Evolutionary conservation across 2,329 filamentous ascomycete genomes (phyloP).

Genomic region (Stachybotrys chartarum): DNA sequence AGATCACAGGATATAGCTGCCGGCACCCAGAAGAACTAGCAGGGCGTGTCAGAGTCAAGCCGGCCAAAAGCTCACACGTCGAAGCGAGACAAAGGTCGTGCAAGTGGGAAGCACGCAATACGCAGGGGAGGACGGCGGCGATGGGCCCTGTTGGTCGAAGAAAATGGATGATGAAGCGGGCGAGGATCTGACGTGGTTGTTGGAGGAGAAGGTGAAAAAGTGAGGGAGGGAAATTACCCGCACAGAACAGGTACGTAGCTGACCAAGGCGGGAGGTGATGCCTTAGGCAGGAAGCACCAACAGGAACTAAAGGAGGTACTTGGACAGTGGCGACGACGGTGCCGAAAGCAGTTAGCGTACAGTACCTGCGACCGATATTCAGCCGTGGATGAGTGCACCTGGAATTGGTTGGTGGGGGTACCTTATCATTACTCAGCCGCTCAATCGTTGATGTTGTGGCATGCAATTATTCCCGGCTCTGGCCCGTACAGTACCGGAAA

Average conservation of each 20-base stretch:
- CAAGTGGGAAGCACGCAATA: not conserved
- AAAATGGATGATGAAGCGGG: not conserved
- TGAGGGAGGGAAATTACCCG: not conserved
- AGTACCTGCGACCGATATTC: not conserved
- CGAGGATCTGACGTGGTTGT: not conserved
- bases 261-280: too few relatives aligned
- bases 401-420: too few relatives aligned
- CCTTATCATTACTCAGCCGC: too few relatives aligned
- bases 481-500: not conserved
- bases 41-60: not conserved
- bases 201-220: not conserved
- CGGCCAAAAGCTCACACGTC: not conserved
- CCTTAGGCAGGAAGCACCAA: not conserved
- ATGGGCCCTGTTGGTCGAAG: not conserved
- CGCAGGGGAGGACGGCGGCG: not conserved
- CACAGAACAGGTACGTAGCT: too few relatives aligned
- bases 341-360: not conserved
- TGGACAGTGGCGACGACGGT: too few relatives aligned
- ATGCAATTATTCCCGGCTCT: not conserved
- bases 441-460: too few relatives aligned
- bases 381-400: not conserved
- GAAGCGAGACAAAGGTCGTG: not conserved
- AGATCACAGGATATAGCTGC: slow-evolving; percentile 15
- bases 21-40: slow-evolving; percentile 2
- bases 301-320: too few relatives aligned